phyloP scores from a whole-genome alignment of 768 basidiomycete species.

The Auriscalpium microsporum region DNA sequence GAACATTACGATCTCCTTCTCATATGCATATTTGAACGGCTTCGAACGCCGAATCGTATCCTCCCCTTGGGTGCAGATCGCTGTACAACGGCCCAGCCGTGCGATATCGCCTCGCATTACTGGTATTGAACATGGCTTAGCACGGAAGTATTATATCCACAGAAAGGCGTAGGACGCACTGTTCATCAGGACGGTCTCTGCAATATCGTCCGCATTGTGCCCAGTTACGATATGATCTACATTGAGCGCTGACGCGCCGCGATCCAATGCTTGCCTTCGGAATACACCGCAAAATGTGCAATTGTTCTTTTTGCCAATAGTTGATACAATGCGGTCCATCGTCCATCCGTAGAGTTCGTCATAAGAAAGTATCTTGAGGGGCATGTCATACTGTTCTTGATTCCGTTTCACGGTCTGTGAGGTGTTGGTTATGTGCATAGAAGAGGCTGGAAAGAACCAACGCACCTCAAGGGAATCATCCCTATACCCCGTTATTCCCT shows the following conservation, averaged over 20 bases:
- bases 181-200: constrained; percentile 98
- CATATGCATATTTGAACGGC: constrained; percentile 99
- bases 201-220: constrained; percentile 98
- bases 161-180: constrained; percentile 43
- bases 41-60: constrained; percentile 95
- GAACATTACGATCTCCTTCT: constrained; percentile 99
- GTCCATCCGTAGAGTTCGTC: constrained; percentile 98
- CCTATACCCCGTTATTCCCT: constrained; percentile 96
- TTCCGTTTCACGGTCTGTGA: constrained; percentile 93
- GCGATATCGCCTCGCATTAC: constrained; percentile 98
- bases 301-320: constrained; percentile 94
- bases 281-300: constrained; percentile 99
- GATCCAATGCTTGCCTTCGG: constrained; percentile 89
- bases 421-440: not conserved
- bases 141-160: constrained; percentile 2
- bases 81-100: constrained; percentile 85
- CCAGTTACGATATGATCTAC: constrained; percentile 99
- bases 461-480: constrained; percentile 92
- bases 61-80: constrained; percentile 92
- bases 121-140: constrained; percentile 22
- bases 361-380: constrained; percentile 93
- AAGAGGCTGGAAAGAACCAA: not conserved
- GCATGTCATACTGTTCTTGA: constrained; percentile 89
- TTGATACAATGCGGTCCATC: constrained; percentile 94
- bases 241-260: constrained; percentile 79